Percentiles rank a stretch among this genome's conserved stretches.
These are phyloP conservation scores for Ceratobasidium sp. DNA, from an alignment of 1,284 basidiomycete genomes.

Conservation along the genomic window DNA sequence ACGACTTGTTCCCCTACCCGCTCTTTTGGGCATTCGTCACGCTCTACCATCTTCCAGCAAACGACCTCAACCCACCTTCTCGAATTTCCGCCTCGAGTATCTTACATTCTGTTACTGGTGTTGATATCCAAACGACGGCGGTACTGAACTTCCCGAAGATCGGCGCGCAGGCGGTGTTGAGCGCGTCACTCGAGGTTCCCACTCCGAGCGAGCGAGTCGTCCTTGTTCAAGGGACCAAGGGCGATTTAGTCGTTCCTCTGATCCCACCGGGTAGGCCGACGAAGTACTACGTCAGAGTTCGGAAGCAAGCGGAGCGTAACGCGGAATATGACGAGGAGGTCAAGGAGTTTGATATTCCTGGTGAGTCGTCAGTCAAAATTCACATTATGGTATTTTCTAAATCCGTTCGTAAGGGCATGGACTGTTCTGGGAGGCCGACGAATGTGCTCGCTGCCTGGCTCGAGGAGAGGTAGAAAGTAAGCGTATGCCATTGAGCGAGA, in stretches of 20 bases:
- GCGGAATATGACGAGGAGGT: conserved; percentile 50
- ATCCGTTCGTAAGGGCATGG: too few relatives aligned
- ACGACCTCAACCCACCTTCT: conserved; percentile 67
- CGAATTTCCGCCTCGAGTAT: conserved; percentile 56
- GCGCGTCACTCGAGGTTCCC: conserved; percentile 60
- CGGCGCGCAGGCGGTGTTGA: conserved; percentile 53
- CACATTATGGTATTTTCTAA: too few relatives aligned
- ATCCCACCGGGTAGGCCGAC: conserved; percentile 30
- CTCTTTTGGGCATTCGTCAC: conserved; percentile 77
- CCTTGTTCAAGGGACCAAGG: conserved; percentile 67
- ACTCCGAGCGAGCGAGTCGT: conserved; percentile 22
- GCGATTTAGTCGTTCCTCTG: too few relatives aligned
- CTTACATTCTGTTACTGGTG: conserved; percentile 68
- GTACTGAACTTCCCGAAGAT: conserved; percentile 73
- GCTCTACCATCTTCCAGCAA: conserved; percentile 82
- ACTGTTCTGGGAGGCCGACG: conserved; percentile 85
- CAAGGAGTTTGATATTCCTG: conserved; percentile 69
- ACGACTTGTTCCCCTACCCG: conserved; percentile 75
- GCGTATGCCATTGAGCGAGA: conserved; percentile 42
- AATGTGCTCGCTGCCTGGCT: conserved; percentile 82
- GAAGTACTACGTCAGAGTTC: neutral
- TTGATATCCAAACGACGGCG: conserved; percentile 84
- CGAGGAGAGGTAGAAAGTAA: conserved; percentile 53
- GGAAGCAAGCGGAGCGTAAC: too few relatives aligned
- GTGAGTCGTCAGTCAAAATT: too few relatives aligned